Evolutionary conservation across 2,329 filamentous ascomycete species (phyloP), one percentile per base, ranked within the genome.

Genomic region (Helotiales sp.): DNA sequence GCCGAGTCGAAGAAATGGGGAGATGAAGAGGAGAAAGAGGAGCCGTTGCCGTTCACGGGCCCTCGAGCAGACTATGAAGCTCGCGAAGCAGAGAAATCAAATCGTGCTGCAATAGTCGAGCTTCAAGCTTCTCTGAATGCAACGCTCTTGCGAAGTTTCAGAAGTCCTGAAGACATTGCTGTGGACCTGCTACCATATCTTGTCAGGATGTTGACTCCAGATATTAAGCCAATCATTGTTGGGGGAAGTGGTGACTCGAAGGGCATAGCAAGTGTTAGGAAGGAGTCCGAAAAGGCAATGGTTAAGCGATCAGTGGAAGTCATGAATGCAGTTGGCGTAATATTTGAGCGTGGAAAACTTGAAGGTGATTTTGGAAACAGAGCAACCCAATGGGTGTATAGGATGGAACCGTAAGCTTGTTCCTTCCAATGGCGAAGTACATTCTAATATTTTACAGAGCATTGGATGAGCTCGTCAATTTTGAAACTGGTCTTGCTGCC

Each of bases 201-300:
- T 2, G 79, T 91, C 15, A 87, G 89, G 34, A 89, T 99, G 72
- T 79, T 99, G 19, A 88, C 91, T 0, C 95, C 95, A 0, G 89
- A 93, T 58, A 87, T 99, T 44, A 96, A 95, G 71, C 95, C 95
- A 0, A 90, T 98, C 2, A 82, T 97, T 8, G 85, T 98, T 1
- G 83, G 81, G n/a, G 86, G 86, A 30, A 84, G 85, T 54, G 85
- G 85, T 29, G 82, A 83, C 17, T 79, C 83, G 64, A 80, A 79
- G 27, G 82, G 85, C 8, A 87, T 87, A 6, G 93, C 93, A 0
- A 96, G 90, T 65, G 93, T 99, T 1, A 85, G 95, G 36, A 93
- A 91, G 71, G 91, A 96, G 34, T 83, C 81, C 1, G 95, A 99
- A 71, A 92, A 91, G 66, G 78, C 75, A 12, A 90, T 97, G 73